Evolutionary conservation across 1,139 yeast genomes (phyloP).

Genomic region (Saccharomyces uvarum): DNA sequence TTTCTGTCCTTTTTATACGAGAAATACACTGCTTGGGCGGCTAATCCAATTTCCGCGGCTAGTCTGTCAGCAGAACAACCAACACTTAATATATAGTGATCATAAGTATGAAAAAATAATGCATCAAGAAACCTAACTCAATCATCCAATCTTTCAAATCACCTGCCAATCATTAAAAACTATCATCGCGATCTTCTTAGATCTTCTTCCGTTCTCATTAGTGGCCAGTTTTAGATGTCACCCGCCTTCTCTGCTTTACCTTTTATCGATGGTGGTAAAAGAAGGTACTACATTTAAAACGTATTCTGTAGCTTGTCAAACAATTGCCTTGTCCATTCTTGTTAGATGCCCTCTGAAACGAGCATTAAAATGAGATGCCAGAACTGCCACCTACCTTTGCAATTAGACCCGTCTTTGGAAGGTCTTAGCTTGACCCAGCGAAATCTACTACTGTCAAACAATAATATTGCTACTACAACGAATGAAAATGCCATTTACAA

Average conservation of each 20-base stretch:
- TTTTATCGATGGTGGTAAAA: background rate
- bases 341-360: too few relatives aligned
- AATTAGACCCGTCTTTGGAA: conserved; percentile 46
- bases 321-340: background rate
- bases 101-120: background rate
- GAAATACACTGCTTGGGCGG: background rate
- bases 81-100: background rate
- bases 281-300: conserved; percentile 3
- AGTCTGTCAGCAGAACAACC: background rate
- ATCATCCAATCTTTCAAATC: background rate
- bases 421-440: conserved; percentile 49
- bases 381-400: conserved; percentile 51
- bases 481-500: conserved; percentile 16
- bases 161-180: background rate
- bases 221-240: background rate
- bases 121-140: background rate
- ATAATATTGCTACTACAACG: conserved; percentile 26
- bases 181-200: background rate
- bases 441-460: conserved; percentile 34
- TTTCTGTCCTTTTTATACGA: background rate
- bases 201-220: background rate
- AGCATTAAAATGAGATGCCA: conserved; percentile 37
- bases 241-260: background rate
- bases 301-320: background rate
- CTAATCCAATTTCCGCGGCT: background rate